These are phyloP conservation scores for Hymenoscyphus repandus DNA, from an alignment of 2,329 filamentous ascomycete genomes.

Conservation along the genomic window DNA sequence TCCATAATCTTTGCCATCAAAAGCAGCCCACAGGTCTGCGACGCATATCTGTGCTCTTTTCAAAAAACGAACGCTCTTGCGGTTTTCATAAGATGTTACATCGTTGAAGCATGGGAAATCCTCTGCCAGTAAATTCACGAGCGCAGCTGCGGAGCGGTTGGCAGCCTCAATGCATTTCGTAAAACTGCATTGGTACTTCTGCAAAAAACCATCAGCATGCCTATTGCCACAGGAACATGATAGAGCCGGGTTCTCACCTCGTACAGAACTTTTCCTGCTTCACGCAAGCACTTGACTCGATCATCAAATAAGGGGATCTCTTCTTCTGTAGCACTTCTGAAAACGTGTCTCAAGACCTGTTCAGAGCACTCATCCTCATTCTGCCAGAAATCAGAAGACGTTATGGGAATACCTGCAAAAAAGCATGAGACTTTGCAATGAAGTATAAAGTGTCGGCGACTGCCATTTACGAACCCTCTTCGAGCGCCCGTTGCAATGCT, in stretches of 20 bases:
- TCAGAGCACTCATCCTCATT: constrained; percentile 71
- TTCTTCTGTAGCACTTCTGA: constrained; percentile 81
- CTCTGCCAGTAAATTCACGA: constrained; percentile 80
- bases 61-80: constrained; percentile 69
- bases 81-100: constrained; percentile 68
- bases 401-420: constrained; percentile 72
- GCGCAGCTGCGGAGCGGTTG: constrained; percentile 69
- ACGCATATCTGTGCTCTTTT: constrained; percentile 96
- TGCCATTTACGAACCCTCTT: constrained; percentile 59
- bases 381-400: constrained; percentile 80
- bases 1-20: constrained; percentile 74
- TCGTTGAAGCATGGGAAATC: constrained; percentile 86
- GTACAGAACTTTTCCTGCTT: constrained; percentile 75
- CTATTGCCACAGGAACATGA: neutral
- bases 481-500: constrained; percentile 76
- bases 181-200: constrained; percentile 75
- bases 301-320: constrained; percentile 79
- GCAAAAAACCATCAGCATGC: constrained; percentile 13
- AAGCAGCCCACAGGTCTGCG: constrained; percentile 94
- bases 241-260: constrained; percentile 47
- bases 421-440: constrained; percentile 15
- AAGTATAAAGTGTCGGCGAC: neutral
- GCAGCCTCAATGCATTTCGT: constrained; percentile 68
- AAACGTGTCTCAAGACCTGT: constrained; percentile 68
- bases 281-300: constrained; percentile 71